These are phyloP conservation scores for Magnusiomyces tetraspermus DNA, from an alignment of 1,139 yeast genomes.

Conservation along the genomic window DNA sequence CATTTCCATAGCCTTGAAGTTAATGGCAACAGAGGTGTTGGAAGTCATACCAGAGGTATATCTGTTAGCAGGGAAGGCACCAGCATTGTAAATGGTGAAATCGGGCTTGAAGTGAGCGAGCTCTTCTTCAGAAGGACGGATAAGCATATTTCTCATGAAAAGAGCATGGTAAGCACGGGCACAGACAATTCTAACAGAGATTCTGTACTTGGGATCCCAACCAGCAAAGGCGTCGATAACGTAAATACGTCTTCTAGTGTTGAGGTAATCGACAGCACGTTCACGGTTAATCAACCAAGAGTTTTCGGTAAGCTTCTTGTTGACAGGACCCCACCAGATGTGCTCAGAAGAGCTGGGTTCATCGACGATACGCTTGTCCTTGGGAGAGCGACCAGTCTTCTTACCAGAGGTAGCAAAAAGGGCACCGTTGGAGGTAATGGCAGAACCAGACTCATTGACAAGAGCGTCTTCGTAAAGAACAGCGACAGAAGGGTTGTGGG, in stretches of 20 bases:
- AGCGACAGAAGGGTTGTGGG: slow-evolving; percentile 90
- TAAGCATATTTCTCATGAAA: slow-evolving; percentile 97
- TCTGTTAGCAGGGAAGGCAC: slow-evolving; percentile 97
- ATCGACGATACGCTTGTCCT: slow-evolving; percentile 95
- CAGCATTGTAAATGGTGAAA: slow-evolving; percentile 97
- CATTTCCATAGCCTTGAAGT: slow-evolving; percentile 98
- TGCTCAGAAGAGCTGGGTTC: slow-evolving; percentile 75
- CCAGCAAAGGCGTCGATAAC: slow-evolving; percentile 97
- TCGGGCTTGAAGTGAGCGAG: slow-evolving; percentile 87
- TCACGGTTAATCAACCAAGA: slow-evolving; percentile 96
- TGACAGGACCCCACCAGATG: slow-evolving; percentile 99
- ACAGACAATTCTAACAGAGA: slow-evolving; percentile 93
- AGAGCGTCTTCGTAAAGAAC: slow-evolving; percentile 91
- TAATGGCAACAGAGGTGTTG: slow-evolving; percentile 88
- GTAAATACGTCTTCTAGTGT: slow-evolving; percentile 90
- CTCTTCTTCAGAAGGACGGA: slow-evolving; percentile 89
- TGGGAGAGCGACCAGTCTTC: slow-evolving; percentile 97
- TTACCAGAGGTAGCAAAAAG: slow-evolving; percentile 91
- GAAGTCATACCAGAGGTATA: slow-evolving; percentile 98
- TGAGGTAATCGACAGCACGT: slow-evolving; percentile 92
- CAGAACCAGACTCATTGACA: slow-evolving; percentile 74
- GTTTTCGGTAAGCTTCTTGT: slow-evolving; percentile 86
- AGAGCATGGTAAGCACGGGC: slow-evolving; percentile 98
- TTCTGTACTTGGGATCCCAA: slow-evolving; percentile 97
- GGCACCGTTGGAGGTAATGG: slow-evolving; percentile 90